Conservation (phyloP, 257 asterid genomes). For the Salvia hispanica region DNA sequence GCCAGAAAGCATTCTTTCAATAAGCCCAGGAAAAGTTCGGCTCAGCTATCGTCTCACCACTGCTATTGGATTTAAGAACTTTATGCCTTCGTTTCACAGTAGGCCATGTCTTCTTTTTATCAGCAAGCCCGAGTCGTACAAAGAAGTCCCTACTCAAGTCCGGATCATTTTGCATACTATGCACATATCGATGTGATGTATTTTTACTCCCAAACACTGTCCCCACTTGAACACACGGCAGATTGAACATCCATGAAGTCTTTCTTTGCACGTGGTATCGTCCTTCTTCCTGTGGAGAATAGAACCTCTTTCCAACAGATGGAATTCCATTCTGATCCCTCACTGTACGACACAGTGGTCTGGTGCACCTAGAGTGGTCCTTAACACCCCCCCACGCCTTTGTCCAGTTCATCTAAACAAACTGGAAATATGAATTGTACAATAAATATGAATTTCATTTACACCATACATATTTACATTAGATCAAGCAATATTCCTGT, state of each 20-base stretch:
- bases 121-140: slow-evolving; percentile 74
- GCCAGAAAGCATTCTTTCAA: slow-evolving; percentile 51
- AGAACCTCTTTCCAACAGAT: slow-evolving; percentile 33
- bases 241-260: slow-evolving; percentile 38
- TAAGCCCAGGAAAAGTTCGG: slow-evolving; percentile 31
- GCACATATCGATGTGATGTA: slow-evolving; percentile 43
- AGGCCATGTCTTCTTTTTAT: slow-evolving; percentile 46
- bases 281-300: slow-evolving; percentile 33
- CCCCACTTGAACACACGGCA: slow-evolving; percentile 35
- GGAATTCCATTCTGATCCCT: slow-evolving; percentile 40
- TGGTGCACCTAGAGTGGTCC: slow-evolving; percentile 40
- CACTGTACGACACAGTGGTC: slow-evolving; percentile 26
- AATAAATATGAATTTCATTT: slow-evolving; percentile 16
- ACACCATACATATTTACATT: slow-evolving; percentile 3
- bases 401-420: slow-evolving; percentile 58
- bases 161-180: slow-evolving; percentile 42
- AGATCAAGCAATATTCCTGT: slow-evolving; percentile 3
- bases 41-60: slow-evolving; percentile 35
- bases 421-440: slow-evolving; percentile 29
- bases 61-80: slow-evolving; percentile 30
- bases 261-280: slow-evolving; percentile 41
- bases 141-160: slow-evolving; percentile 74
- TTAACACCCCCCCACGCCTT: slow-evolving; percentile 43
- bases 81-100: slow-evolving; percentile 40
- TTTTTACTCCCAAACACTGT: slow-evolving; percentile 34